Evolutionary conservation across 805 yeast genomes (phyloP), one percentile per base, ranked within the genome.

Genomic region (Kodamaea lidongshanica): DNA sequence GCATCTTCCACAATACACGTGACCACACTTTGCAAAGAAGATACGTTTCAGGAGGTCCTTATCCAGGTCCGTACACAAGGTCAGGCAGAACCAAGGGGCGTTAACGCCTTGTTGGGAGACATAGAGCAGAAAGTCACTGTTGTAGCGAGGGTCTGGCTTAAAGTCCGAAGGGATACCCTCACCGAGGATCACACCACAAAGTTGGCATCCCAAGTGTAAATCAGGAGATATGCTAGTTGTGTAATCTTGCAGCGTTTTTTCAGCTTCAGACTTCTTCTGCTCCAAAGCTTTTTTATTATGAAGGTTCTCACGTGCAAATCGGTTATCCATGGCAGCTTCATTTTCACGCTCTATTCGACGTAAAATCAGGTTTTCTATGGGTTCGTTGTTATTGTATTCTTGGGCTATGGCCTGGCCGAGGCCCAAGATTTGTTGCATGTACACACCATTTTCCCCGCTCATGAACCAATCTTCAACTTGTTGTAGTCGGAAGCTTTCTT

Each of bases 1-100:
- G 56, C 96, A 86, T 23, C 89, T 56, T 1, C 95, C 96, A 54
- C 96, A 86, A 50, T 74, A 86, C 1, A 77, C 70, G 58, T 86
- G 96, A 0, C 95, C 95, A 61, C 96, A 86, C 22, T 54, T 57
- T 0, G 83, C 70, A 12, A 69, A 66, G 46, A 78, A 86, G 2
- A 80, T 70, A 37, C 86, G 67, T 44, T 66, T 74, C 0, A 88
- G 79, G 19, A 82, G 56, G 33, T 71, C 78, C 12, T 58, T 45
- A 45, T 83, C 94, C 0, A 61, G 58, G 7, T 61, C 65, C 0
- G 78, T 67, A n/a, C 77, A 56, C 16, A 59, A 56, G 10, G 54
- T 48, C 10, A 63, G 41, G 20, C 78, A 71, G 42, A 74, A 79
- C 70, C 79, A 82, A 3, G 92, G 89, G 2, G 88, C 82, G 13